phyloP scores from a whole-genome alignment of 2,329 filamentous ascomycete species.

The Trichoderma citrinoviride region DNA sequence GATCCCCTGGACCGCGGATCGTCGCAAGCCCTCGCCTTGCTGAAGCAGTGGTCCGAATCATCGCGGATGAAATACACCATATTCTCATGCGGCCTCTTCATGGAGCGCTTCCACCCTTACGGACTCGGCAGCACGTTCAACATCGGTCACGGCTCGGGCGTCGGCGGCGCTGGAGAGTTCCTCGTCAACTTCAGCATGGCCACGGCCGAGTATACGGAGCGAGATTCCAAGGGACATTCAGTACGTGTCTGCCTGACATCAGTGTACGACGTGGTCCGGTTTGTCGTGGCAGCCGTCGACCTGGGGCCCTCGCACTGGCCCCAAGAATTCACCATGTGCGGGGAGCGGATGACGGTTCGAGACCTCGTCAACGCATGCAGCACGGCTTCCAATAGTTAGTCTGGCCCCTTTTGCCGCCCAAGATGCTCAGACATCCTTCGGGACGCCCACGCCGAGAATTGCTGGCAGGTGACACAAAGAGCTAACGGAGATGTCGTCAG shows the following conservation, averaged over 20 bases:
- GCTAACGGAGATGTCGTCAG: slow-evolving; percentile 30
- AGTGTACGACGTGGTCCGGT: slow-evolving; percentile 66
- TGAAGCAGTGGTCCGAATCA: slow-evolving; percentile 52
- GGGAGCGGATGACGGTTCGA: slow-evolving; percentile 61
- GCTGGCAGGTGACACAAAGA: slow-evolving; percentile 11
- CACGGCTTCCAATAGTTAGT: slow-evolving; percentile 49
- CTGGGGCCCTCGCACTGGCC: slow-evolving; percentile 62
- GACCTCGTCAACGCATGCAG: slow-evolving; percentile 55
- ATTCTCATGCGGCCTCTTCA: slow-evolving; percentile 73
- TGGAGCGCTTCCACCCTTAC: slow-evolving; percentile 69
- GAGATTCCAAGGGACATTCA: slow-evolving; percentile 47
- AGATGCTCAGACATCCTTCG: neutral
- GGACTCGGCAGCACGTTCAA: slow-evolving; percentile 57
- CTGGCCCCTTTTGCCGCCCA: slow-evolving; percentile 19
- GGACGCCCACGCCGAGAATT: neutral
- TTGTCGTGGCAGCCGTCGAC: slow-evolving; percentile 67
- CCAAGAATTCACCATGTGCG: slow-evolving; percentile 64
- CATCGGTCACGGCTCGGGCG: slow-evolving; percentile 56
- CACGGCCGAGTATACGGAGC: slow-evolving; percentile 59
- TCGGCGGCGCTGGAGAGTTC: slow-evolving; percentile 60
- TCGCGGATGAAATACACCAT: slow-evolving; percentile 63
- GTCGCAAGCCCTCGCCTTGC: slow-evolving; percentile 52
- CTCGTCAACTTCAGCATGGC: slow-evolving; percentile 60
- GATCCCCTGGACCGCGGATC: slow-evolving; percentile 63
- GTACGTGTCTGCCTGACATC: slow-evolving; percentile 66